Percentiles rank a stretch among this genome's conserved stretches.
These are phyloP conservation scores for Amoeboradix gromovi DNA, from an alignment of 371 early-diverging fungal species.

Conservation along the genomic window DNA sequence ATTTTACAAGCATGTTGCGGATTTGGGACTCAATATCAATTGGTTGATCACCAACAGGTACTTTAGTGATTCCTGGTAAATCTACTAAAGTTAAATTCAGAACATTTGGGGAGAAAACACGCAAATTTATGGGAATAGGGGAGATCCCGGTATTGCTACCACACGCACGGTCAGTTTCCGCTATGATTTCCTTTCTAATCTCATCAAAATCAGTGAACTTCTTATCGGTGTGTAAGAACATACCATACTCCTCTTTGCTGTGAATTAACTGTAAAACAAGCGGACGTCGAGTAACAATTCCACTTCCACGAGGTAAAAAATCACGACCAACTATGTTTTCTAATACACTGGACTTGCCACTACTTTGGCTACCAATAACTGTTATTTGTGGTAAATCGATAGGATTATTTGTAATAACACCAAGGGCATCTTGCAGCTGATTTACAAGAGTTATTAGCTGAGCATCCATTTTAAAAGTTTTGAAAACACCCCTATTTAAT, in stretches of 20 bases:
- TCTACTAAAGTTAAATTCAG: conserved; percentile 70
- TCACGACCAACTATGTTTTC: conserved; percentile 69
- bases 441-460: conserved; percentile 48
- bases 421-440: conserved; percentile 58
- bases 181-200: conserved; percentile 57
- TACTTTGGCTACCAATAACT: conserved; percentile 36
- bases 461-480: no score
- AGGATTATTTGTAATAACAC: conserved; percentile 1
- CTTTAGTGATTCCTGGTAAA: conserved; percentile 55
- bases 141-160: conserved; percentile 61
- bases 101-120: conserved; percentile 52
- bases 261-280: conserved; percentile 53
- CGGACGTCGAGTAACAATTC: conserved; percentile 72
- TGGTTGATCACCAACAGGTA: conserved; percentile 47
- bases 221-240: conserved; percentile 13
- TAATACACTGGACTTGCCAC: conserved; percentile 69
- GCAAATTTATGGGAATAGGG: conserved; percentile 49
- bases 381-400: conserved; percentile 9
- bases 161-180: conserved; percentile 54
- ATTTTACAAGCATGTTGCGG: conserved; percentile 45
- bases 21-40: conserved; percentile 63
- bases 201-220: conserved; percentile 48
- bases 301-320: conserved; percentile 65
- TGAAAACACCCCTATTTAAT: no score
- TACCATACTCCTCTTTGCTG: conserved; percentile 2